phyloP scores from a whole-genome alignment of 148 eudicot genomes.

The Rhododendron molle region DNA sequence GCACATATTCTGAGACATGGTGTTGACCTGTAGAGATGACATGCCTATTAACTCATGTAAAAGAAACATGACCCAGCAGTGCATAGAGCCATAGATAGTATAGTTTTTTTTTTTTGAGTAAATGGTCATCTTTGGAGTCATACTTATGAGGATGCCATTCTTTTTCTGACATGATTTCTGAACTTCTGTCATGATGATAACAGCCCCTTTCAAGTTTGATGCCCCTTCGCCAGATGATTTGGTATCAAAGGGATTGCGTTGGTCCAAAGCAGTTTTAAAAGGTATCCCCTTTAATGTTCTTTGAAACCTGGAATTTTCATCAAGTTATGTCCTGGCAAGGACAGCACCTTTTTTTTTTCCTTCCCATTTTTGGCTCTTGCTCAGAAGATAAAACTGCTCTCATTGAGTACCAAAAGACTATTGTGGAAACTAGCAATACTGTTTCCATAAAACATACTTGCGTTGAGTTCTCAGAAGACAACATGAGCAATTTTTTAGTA shows the following conservation, averaged over 20 bases:
- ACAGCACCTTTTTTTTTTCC: not conserved
- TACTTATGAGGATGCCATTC: not conserved
- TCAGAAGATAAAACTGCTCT: not conserved
- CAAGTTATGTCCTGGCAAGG: not conserved
- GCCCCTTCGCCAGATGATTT: slow-evolving; percentile 80
- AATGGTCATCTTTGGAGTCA: not conserved
- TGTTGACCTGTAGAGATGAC: slow-evolving; percentile 2
- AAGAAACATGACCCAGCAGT: slow-evolving; percentile 1
- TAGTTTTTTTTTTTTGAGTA: not conserved
- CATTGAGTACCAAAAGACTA: not conserved
- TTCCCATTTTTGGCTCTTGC: not conserved
- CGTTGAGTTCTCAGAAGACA: not conserved
- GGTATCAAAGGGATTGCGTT: slow-evolving; percentile 49
- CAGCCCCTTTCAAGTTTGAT: slow-evolving; percentile 91
- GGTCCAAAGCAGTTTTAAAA: slow-evolving; percentile 37
- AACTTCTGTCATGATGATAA: slow-evolving; percentile 22
- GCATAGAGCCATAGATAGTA: not conserved
- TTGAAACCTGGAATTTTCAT: not conserved
- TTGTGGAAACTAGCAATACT: not conserved
- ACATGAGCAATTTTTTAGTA: not conserved
- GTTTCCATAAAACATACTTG: not conserved
- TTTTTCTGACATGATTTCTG: slow-evolving; percentile 8
- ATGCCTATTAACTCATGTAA: not conserved
- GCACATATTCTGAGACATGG: slow-evolving; percentile 27
- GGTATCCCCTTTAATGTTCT: slow-evolving; percentile 34